Base-by-base conservation (phyloP, 2,329 filamentous ascomycete genomes). In the Incumbomyces delicatus region DNA sequence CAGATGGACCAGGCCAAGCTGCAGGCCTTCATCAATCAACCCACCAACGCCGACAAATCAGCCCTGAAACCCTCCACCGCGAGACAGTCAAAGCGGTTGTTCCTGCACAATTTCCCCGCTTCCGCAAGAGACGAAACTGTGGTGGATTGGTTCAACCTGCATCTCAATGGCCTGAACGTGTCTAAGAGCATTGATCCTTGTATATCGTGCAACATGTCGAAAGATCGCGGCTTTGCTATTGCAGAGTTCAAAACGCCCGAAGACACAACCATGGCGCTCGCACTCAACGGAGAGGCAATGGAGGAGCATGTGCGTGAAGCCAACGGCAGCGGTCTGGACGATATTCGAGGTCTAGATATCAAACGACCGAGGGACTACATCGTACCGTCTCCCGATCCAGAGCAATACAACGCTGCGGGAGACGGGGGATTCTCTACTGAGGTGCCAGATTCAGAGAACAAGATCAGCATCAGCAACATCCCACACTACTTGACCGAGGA, bases 311-410 rank as follows among this genome's bases (percentile, higher is more conserved):
- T 84, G 54, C 67, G 71, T 45, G 66, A 66, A 45, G 62, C 61
- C 20, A 75, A 73, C 48, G 74, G 72, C 11, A 68, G 69, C 17
- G 55, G 53, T 36, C 77, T 80, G 44, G 77, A 73, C 27, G 63
- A 69, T 10, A 70, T 70, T 2, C 70, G 72, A 54, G 72, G 69
- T 17, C 73, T 96, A 33, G 75, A 80, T 31, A 87, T 96, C 57
- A 81, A 81, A 53, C 80, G 92, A 38, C 94, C 94, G 35, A 95
- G 94, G 69, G 92, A 98, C 65, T 98, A 96, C 66, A 95, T 96
- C 57, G 88, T 94, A 44, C 90, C 90, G 8, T 81, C 85, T 12
- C 77, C 78, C 1, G 85, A 89, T 40, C 83, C 88, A 20, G 75
- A 78, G 37, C 76, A 82, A 34, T 83, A 83, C 58, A 80, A 89